Conservation (phyloP, 1,284 basidiomycete species). For the Cutaneotrichosporon dermatis region DNA sequence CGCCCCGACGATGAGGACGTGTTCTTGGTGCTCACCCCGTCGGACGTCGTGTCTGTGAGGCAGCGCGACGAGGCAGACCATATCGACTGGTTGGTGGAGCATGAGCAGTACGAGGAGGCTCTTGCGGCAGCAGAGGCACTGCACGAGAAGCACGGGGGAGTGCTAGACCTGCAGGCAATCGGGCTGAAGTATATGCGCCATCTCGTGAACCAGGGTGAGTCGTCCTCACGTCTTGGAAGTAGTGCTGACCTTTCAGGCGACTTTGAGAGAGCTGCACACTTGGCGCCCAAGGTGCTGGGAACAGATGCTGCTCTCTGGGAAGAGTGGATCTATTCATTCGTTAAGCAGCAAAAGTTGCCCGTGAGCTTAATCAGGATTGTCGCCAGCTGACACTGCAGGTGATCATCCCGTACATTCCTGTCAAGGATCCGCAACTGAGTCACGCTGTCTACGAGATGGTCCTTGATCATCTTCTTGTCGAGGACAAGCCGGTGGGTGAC, state of each 20-base stretch:
- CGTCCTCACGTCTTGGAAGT: background rate
- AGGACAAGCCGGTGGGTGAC: slow-evolving; percentile 65
- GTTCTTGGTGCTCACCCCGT: slow-evolving; percentile 77
- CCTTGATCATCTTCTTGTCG: slow-evolving; percentile 74
- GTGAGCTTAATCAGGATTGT: slow-evolving; percentile 49
- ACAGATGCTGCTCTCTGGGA: slow-evolving; percentile 82
- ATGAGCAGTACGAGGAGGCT: slow-evolving; percentile 81
- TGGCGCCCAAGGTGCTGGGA: slow-evolving; percentile 83
- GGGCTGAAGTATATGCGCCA: slow-evolving; percentile 79
- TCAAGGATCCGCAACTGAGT: slow-evolving; percentile 70
- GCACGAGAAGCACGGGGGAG: slow-evolving; percentile 49
- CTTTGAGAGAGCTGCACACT: slow-evolving; percentile 72
- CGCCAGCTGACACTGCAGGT: slow-evolving; percentile 51
- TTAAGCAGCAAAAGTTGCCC: slow-evolving; percentile 73
- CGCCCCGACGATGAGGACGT: slow-evolving; percentile 44
- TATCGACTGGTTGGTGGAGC: slow-evolving; percentile 86
- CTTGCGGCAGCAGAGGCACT: slow-evolving; percentile 72
- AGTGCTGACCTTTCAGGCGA: slow-evolving; percentile 55
- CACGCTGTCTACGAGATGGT: slow-evolving; percentile 93
- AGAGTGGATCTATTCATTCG: slow-evolving; percentile 88
- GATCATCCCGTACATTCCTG: slow-evolving; percentile 87
- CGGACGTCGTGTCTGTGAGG: slow-evolving; percentile 77
- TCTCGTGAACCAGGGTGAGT: slow-evolving; percentile 66
- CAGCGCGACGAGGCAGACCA: slow-evolving; percentile 86
- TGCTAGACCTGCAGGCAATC: slow-evolving; percentile 65